Conservation (phyloP, 2,329 filamentous ascomycete genomes). For the Fusarium chlamydosporum region DNA sequence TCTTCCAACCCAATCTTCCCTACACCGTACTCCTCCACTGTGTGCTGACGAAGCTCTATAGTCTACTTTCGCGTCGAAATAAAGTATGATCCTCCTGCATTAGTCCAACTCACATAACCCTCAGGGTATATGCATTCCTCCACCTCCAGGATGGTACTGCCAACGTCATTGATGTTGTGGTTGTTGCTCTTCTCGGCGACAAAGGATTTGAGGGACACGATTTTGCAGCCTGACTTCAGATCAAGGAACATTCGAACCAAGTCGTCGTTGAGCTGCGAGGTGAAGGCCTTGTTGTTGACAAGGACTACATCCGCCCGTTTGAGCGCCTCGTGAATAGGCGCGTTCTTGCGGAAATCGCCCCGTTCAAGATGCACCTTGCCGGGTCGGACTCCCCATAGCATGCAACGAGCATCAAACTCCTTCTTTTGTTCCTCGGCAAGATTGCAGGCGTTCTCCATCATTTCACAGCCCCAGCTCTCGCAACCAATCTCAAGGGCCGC, state of each 20-base stretch:
- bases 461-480: constrained; percentile 96
- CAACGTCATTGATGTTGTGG: constrained; percentile 82
- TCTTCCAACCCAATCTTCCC: constrained; percentile 40
- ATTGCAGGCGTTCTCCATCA: constrained; percentile 91
- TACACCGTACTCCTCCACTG: constrained; percentile 34
- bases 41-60: constrained; percentile 53
- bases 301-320: constrained; percentile 93
- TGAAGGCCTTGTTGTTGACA: constrained; percentile 98
- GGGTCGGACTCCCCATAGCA: constrained; percentile 87
- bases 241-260: constrained; percentile 93
- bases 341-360: constrained; percentile 85
- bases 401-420: constrained; percentile 88
- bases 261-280: constrained; percentile 84
- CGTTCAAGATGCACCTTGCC: constrained; percentile 84
- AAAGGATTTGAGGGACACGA: constrained; percentile 94
- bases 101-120: constrained; percentile 92
- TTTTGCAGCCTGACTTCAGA: constrained; percentile 88
- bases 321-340: constrained; percentile 78
- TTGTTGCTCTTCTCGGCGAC: constrained; percentile 83
- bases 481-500: constrained; percentile 93
- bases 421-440: constrained; percentile 83
- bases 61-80: constrained; percentile 82
- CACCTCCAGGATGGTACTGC: constrained; percentile 84
- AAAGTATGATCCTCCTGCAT: constrained; percentile 85
- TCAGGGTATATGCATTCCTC: constrained; percentile 73